Conservation (phyloP, 176 grass and related monocot species). For the Cenchrus purpureus region DNA sequence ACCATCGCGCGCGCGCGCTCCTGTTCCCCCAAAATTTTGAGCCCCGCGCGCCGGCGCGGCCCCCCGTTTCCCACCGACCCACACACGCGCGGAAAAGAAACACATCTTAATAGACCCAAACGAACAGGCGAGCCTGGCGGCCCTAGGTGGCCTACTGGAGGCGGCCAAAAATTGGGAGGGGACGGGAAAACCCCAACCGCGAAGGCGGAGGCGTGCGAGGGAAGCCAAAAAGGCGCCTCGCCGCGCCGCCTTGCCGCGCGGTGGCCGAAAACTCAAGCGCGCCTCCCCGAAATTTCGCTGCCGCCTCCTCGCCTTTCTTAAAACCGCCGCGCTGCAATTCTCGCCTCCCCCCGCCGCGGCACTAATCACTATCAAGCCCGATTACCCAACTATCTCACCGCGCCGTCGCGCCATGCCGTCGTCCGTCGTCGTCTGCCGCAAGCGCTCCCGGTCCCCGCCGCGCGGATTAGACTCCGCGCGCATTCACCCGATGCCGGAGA, state of each 20-base stretch:
- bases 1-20: too few species aligned
- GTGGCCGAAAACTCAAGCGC: constrained; percentile 30
- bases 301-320: constrained; percentile 41
- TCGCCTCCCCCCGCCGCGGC: rapidly evolving
- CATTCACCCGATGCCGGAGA: not conserved
- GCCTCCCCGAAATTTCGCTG: constrained; percentile 20
- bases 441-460: constrained; percentile 21
- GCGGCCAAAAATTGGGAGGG: not conserved
- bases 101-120: too few species aligned
- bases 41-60: not conserved
- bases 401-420: not conserved
- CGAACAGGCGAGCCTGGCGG: not conserved
- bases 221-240: constrained; percentile 7
- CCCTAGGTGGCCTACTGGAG: not conserved
- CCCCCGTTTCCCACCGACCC: not conserved
- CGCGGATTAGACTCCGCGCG: not conserved
- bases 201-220: not conserved
- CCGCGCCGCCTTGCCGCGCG: not conserved
- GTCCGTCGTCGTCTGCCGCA: not conserved
- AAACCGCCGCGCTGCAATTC: not conserved
- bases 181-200: not conserved
- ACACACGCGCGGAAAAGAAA: not conserved
- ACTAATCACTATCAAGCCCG: too few species aligned
- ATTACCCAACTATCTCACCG: not conserved
- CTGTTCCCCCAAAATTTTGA: not conserved